Evolutionary conservation across 2,329 filamentous ascomycete species (phyloP).

Genomic region (Tolypocladium album): DNA sequence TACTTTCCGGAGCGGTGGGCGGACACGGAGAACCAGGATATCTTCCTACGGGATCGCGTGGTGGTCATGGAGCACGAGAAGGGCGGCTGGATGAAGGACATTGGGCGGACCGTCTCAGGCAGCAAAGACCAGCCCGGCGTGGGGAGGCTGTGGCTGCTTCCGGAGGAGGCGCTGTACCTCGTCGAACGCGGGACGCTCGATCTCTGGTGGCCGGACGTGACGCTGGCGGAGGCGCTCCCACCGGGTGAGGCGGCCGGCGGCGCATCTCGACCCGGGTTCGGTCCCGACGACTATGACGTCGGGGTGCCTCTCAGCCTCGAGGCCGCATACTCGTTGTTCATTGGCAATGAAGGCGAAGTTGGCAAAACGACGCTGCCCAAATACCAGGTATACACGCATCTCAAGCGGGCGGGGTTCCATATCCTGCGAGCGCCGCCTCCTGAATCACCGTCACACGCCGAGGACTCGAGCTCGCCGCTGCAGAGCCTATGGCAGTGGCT

Average conservation of each 20-base stretch:
- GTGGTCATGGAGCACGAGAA: constrained; percentile 63
- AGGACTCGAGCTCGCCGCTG: constrained; percentile 4
- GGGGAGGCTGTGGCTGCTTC: constrained; percentile 69
- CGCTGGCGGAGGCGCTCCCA: constrained; percentile 39
- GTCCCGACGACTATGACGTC: constrained; percentile 37
- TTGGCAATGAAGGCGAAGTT: constrained; percentile 55
- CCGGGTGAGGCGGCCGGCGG: constrained; percentile 13
- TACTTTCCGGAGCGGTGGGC: constrained; percentile 58
- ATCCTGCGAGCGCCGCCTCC: constrained; percentile 57
- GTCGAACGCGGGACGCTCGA: constrained; percentile 82
- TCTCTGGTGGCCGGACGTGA: constrained; percentile 64
- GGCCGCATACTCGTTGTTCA: constrained; percentile 75
- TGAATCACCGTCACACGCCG: constrained; percentile 1
- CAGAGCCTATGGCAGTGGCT: constrained; percentile 40
- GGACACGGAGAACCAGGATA: constrained; percentile 11
- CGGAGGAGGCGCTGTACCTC: constrained; percentile 84
- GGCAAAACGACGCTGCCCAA: constrained; percentile 61
- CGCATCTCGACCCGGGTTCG: constrained; percentile 7
- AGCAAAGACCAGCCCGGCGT: constrained; percentile 43
- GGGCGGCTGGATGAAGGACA: constrained; percentile 62
- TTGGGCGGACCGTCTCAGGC: constrained; percentile 56
- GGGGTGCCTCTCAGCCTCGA: constrained; percentile 84
- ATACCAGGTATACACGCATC: constrained; percentile 77
- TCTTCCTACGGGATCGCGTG: constrained; percentile 34
- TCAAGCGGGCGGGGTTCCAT: constrained; percentile 75